phyloP scores from a whole-genome alignment of 768 basidiomycete species.

The Kwoniella sp. region DNA sequence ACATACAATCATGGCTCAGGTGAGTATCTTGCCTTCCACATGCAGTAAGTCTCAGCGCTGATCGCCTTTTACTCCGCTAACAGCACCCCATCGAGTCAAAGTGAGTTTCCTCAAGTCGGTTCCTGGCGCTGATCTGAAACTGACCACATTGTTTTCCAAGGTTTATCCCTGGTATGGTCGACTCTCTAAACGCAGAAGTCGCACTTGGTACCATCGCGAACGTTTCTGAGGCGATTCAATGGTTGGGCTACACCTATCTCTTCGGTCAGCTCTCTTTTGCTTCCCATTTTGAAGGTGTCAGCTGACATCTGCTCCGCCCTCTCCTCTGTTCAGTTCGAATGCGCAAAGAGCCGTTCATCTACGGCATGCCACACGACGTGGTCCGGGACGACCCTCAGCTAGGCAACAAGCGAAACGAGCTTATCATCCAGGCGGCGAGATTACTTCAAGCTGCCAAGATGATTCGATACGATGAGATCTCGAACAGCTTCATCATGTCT shows the following conservation, averaged over 20 bases:
- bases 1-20: slow-evolving; percentile 82
- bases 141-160: slow-evolving; percentile 46
- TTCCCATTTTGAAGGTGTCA: neutral
- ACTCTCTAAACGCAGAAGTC: slow-evolving; percentile 93
- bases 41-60: neutral
- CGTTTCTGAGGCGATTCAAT: slow-evolving; percentile 80
- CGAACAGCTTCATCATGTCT: slow-evolving; percentile 69
- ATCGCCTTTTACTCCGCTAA: slow-evolving; percentile 3
- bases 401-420: slow-evolving; percentile 67
- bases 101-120: slow-evolving; percentile 60
- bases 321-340: slow-evolving; percentile 66
- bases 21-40: slow-evolving; percentile 51
- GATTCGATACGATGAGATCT: slow-evolving; percentile 71
- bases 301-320: neutral
- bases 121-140: neutral
- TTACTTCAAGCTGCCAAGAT: slow-evolving; percentile 72
- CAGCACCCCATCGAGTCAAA: slow-evolving; percentile 95
- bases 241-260: slow-evolving; percentile 96
- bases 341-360: slow-evolving; percentile 83
- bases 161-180: slow-evolving; percentile 81
- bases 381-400: slow-evolving; percentile 72
- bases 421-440: slow-evolving; percentile 69
- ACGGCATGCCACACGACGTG: slow-evolving; percentile 74
- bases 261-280: slow-evolving; percentile 57
- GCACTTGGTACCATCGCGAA: slow-evolving; percentile 90